A percentile compares a stretch with the other conserved stretches of the same genome.
Evolutionary conservation across 2,329 filamentous ascomycete genomes (phyloP).

Genomic region (Alternaria panax): DNA sequence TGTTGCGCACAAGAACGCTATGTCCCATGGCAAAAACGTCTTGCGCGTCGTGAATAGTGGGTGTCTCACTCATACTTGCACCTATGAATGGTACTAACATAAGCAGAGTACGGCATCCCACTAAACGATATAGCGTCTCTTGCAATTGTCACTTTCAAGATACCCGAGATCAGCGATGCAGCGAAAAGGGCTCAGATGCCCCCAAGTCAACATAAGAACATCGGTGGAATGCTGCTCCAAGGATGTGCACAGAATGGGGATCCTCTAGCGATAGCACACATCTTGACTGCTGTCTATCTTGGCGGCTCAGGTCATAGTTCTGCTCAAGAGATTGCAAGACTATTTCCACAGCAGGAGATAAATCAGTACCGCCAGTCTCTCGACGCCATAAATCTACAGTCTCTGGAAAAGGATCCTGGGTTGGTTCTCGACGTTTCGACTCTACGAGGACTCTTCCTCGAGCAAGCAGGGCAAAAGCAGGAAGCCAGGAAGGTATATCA

Average conservation of each 20-base stretch:
- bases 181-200: conserved; percentile 28
- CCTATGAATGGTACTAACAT: conserved; percentile 11
- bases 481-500: conserved; percentile 33
- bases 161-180: conserved; percentile 35
- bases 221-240: conserved; percentile 31
- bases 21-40: conserved; percentile 28
- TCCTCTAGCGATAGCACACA: conserved; percentile 36
- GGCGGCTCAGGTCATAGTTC: conserved; percentile 15
- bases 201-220: conserved; percentile 33
- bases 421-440: conserved; percentile 37
- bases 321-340: conserved; percentile 23
- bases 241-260: conserved; percentile 41
- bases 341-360: conserved; percentile 30
- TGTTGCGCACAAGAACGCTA: conserved; percentile 24
- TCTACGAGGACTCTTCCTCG: conserved; percentile 41
- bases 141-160: conserved; percentile 33
- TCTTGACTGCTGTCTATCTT: conserved; percentile 37
- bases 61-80: conserved; percentile 1
- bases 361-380: conserved; percentile 27
- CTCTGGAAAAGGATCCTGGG: conserved; percentile 16
- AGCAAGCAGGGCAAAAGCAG: conserved; percentile 31
- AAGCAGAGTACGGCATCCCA: conserved; percentile 33
- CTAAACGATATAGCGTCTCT: conserved; percentile 36
- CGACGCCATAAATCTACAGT: conserved; percentile 26
- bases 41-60: conserved; percentile 31